phyloP scores from a whole-genome alignment of 352 stramenopile species.

The Thalassiosira mediterranea region DNA sequence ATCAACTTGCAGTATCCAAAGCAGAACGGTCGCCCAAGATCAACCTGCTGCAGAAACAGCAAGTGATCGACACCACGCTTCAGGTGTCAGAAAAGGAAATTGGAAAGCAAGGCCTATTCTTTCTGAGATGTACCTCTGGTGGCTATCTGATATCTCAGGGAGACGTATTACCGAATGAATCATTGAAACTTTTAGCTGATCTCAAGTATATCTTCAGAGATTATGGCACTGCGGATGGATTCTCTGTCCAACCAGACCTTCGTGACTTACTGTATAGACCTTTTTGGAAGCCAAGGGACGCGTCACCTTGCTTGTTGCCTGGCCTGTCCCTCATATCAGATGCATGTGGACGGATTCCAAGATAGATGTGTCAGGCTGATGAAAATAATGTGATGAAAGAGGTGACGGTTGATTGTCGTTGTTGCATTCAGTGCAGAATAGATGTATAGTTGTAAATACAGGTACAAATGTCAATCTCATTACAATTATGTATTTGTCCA shows the following conservation, averaged over 20 bases:
- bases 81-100: conserved; percentile 53
- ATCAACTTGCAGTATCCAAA: conserved; percentile 38
- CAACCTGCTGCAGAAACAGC: conserved; percentile 33
- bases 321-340: conserved; percentile 70
- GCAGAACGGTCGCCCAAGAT: conserved; percentile 46
- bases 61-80: conserved; percentile 31
- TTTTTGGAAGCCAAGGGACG: conserved; percentile 65
- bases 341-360: conserved; percentile 65
- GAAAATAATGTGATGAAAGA: too few relatives aligned
- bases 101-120: conserved; percentile 55
- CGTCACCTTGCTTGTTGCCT: conserved; percentile 62
- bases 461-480: too few relatives aligned
- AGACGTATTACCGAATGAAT: conserved; percentile 65
- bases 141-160: conserved; percentile 66
- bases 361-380: too few relatives aligned
- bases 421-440: too few relatives aligned
- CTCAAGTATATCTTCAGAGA: conserved; percentile 62
- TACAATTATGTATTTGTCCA: too few relatives aligned
- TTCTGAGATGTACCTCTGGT: conserved; percentile 60
- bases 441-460: too few relatives aligned
- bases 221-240: conserved; percentile 21
- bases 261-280: conserved; percentile 67
- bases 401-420: too few relatives aligned
- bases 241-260: conserved; percentile 28
- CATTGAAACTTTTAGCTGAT: conserved; percentile 45